These are phyloP conservation scores for Corniculantispora saksenae DNA, from an alignment of 2,329 filamentous ascomycete species.

Conservation along the genomic window DNA sequence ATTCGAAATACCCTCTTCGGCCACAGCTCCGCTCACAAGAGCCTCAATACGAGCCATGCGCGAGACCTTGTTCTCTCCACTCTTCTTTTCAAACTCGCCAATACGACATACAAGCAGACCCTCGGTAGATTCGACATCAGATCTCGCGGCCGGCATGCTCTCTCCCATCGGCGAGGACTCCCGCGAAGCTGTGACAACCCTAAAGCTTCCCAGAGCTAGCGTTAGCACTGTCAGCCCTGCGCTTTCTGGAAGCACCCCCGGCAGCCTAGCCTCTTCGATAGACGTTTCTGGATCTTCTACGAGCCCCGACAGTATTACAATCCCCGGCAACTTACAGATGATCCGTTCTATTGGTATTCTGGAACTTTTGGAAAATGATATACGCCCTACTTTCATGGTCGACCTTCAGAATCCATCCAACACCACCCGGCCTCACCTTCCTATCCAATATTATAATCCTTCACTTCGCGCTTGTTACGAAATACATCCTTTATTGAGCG, in stretches of 20 bases:
- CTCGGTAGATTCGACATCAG: constrained; percentile 39
- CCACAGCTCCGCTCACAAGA: constrained; percentile 25
- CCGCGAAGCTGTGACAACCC: constrained; percentile 50
- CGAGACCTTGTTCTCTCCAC: constrained; percentile 48
- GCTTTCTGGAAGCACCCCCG: constrained; percentile 52
- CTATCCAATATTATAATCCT: constrained; percentile 68
- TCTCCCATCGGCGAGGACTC: constrained; percentile 45
- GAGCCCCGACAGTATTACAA: constrained; percentile 53
- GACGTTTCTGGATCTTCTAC: constrained; percentile 52
- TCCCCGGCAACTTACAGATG: constrained; percentile 52
- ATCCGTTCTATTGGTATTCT: constrained; percentile 67
- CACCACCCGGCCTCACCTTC: constrained; percentile 53
- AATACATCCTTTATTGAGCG: constrained; percentile 58
- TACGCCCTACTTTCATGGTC: constrained; percentile 74
- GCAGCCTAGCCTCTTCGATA: constrained; percentile 55
- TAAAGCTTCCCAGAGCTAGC: constrained; percentile 56
- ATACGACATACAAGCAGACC: constrained; percentile 40
- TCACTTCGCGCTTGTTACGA: constrained; percentile 60
- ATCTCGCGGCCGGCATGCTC: constrained; percentile 49
- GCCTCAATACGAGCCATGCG: constrained; percentile 29
- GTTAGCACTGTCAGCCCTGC: constrained; percentile 49
- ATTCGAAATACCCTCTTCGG: constrained; percentile 42
- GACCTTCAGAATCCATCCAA: constrained; percentile 64
- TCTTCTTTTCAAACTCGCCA: constrained; percentile 53
- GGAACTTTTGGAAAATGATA: constrained; percentile 75